A percentile compares a stretch with the other conserved stretches of the same genome.
phyloP scores from a whole-genome alignment of 1,284 basidiomycete species.

The Kwoniella shivajii region DNA sequence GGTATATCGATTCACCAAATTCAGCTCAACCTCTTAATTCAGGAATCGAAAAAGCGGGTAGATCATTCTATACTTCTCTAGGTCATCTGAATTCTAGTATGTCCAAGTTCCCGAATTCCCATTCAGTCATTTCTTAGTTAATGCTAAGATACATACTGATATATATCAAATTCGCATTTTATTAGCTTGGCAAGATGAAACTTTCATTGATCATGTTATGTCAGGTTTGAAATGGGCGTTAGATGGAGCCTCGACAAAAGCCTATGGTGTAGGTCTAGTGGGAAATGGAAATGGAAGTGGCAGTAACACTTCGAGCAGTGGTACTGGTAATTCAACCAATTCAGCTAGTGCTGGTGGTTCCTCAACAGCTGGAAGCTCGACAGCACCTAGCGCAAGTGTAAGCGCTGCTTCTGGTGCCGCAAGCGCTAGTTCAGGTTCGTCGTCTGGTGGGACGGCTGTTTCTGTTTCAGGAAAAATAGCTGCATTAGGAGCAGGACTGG shows the following conservation, averaged over 20 bases:
- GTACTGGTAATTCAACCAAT: not conserved
- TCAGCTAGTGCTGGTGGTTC: not conserved
- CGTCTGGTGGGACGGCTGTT: not conserved
- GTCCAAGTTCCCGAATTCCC: slow-evolving; percentile 10
- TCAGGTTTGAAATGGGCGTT: slow-evolving; percentile 74
- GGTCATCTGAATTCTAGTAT: slow-evolving; percentile 69
- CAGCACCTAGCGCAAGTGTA: not conserved
- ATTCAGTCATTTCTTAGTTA: slow-evolving; percentile 25
- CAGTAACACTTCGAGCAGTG: not conserved
- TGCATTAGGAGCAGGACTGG: not conserved
- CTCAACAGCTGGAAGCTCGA: not conserved
- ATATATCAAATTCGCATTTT: not conserved
- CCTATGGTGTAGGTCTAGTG: slow-evolving; percentile 47
- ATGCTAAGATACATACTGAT: not conserved
- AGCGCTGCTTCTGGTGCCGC: not conserved
- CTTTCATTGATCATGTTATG: slow-evolving; percentile 69
- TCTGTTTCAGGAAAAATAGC: not conserved
- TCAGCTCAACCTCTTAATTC: slow-evolving; percentile 56
- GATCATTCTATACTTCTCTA: slow-evolving; percentile 77
- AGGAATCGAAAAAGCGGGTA: slow-evolving; percentile 60
- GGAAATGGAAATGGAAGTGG: slow-evolving; percentile 31
- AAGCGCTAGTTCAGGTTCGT: not conserved
- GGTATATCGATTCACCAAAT: slow-evolving; percentile 72
- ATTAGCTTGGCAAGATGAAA: slow-evolving; percentile 58
- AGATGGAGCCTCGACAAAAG: slow-evolving; percentile 56